Conservation (phyloP, 768 basidiomycete genomes). For the Daedaleopsis sinensis region DNA sequence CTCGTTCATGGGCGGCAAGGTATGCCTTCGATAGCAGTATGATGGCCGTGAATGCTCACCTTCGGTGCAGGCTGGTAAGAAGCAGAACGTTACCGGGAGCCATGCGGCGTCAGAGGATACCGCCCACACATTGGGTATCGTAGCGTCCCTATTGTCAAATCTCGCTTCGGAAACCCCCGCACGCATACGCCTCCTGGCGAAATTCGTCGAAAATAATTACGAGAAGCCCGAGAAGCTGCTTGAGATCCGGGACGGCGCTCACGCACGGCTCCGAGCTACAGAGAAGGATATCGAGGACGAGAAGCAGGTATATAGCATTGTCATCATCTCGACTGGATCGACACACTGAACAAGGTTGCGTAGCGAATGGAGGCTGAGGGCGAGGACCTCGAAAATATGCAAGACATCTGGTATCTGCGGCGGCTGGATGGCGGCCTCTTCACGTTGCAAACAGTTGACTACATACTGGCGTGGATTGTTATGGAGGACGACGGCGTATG, state of each 20-base stretch:
- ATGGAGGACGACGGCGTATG: conserved; percentile 99
- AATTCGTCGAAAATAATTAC: conserved; percentile 92
- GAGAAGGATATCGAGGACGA: conserved; percentile 73
- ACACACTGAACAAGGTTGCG: background rate
- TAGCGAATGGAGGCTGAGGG: conserved; percentile 60
- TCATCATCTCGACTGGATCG: background rate
- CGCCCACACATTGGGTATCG: conserved; percentile 85
- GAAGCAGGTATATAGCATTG: conserved; percentile 52
- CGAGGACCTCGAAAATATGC: conserved; percentile 64
- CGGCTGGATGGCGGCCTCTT: conserved; percentile 87
- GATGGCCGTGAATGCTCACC: background rate
- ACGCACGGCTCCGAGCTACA: conserved; percentile 56
- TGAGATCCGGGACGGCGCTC: conserved; percentile 79
- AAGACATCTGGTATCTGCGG: conserved; percentile 83
- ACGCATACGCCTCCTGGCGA: conserved; percentile 82
- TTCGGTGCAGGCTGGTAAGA: conserved; percentile 46
- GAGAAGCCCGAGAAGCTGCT: conserved; percentile 94
- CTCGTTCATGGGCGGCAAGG: conserved; percentile 86
- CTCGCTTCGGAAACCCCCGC: conserved; percentile 82
- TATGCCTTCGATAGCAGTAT: background rate
- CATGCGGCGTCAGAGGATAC: conserved; percentile 76
- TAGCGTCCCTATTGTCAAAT: conserved; percentile 86
- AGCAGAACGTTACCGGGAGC: conserved; percentile 53
- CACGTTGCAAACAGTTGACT: conserved; percentile 89
- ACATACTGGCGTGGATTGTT: conserved; percentile 90